phyloP scores from a whole-genome alignment of 2,329 filamentous ascomycete genomes.

The Coniosporium tulheliwenetii region DNA sequence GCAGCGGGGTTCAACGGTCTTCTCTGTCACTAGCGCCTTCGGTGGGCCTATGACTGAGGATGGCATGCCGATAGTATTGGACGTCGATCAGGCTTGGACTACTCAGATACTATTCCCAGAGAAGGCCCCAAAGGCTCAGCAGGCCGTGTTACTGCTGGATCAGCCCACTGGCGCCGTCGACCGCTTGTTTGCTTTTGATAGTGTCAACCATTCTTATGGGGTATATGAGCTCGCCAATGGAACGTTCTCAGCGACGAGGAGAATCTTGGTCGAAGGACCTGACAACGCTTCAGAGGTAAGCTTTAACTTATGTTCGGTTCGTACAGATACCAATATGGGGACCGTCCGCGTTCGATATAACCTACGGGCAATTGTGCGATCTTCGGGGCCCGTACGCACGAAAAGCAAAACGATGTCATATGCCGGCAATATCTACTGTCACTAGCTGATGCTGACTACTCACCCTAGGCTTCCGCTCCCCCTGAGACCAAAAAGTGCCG shows the following conservation, averaged over 20 bases:
- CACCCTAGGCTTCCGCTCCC: no score
- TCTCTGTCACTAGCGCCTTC: neutral
- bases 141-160: neutral
- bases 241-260: neutral
- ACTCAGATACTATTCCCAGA: neutral
- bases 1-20: neutral
- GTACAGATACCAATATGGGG: no score
- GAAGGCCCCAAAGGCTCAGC: neutral
- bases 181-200: neutral
- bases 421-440: no score
- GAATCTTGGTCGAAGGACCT: neutral
- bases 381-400: no score
- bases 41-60: neutral
- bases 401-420: no score
- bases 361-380: no score
- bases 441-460: no score
- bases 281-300: no score
- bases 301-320: no score
- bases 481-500: no score
- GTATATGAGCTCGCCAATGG: neutral
- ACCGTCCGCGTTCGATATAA: no score
- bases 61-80: neutral
- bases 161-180: neutral
- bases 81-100: neutral
- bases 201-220: neutral